Percentiles rank a stretch among this genome's conserved stretches.
Evolutionary conservation across 116 monocot genomes (phyloP).

Genomic region (Trichopus zeylanicus): DNA sequence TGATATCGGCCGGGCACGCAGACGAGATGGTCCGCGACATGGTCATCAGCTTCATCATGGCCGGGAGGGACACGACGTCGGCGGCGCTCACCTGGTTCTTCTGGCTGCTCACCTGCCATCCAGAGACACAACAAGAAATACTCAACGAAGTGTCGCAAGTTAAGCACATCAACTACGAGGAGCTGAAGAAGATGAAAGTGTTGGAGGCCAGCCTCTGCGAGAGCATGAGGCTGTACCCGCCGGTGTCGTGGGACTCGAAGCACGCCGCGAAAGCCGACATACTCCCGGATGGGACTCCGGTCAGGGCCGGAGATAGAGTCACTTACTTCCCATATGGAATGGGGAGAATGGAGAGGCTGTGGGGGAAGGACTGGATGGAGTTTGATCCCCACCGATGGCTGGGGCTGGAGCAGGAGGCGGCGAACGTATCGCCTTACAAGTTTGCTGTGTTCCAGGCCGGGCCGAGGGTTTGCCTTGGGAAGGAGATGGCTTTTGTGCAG

Average conservation of each 20-base stretch:
- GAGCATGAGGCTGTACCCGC: conserved; percentile 78
- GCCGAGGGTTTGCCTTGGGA: neutral
- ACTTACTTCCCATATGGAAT: neutral
- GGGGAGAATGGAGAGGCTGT: conserved; percentile 3
- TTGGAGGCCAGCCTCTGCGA: conserved; percentile 60
- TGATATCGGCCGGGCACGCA: conserved; percentile 21
- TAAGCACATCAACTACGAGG: conserved; percentile 4
- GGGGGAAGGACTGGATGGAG: neutral
- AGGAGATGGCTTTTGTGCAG: neutral
- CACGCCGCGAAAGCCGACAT: conserved; percentile 33
- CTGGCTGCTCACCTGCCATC: conserved; percentile 27
- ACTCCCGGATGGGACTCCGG: conserved; percentile 56
- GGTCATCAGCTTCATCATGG: conserved; percentile 72
- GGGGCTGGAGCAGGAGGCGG: conserved; percentile 1
- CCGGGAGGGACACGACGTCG: conserved; percentile 59
- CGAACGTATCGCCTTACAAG: neutral
- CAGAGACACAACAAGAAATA: conserved; percentile 20
- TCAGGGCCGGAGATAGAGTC: conserved; percentile 41
- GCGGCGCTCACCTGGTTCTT: conserved; percentile 70
- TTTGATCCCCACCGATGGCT: neutral
- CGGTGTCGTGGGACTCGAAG: conserved; percentile 79
- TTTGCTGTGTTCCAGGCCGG: neutral
- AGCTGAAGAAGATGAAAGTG: conserved; percentile 36
- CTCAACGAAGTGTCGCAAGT: conserved; percentile 14
- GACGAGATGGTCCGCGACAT: conserved; percentile 48